Percentiles rank a stretch among this genome's conserved stretches.
phyloP scores from a whole-genome alignment of 768 basidiomycete genomes.

The Porpolomopsis calyptriformis region DNA sequence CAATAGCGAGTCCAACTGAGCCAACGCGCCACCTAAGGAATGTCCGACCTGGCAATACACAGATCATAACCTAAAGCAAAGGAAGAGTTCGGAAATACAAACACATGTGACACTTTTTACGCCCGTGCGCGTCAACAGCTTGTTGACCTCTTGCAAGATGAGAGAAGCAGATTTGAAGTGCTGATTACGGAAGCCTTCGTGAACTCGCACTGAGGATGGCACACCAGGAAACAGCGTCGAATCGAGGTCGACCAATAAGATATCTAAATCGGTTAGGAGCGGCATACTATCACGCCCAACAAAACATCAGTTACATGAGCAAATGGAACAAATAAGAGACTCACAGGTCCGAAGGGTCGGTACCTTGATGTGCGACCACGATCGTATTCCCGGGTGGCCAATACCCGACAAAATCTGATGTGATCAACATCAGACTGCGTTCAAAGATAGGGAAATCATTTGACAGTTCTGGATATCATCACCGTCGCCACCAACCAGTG shows the following conservation, averaged over 20 bases:
- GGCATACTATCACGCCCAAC: slow-evolving; percentile 20
- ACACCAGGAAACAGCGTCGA: slow-evolving; percentile 37
- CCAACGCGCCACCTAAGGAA: slow-evolving; percentile 36
- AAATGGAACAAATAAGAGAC: slow-evolving; percentile 4
- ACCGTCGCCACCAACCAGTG: slow-evolving; percentile 38
- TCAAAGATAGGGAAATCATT: slow-evolving; percentile 3
- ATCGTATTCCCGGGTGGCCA: slow-evolving; percentile 24
- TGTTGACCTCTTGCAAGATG: slow-evolving; percentile 32
- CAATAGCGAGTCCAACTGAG: slow-evolving; percentile 46
- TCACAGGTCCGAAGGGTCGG: slow-evolving; percentile 28
- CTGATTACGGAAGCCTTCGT: slow-evolving; percentile 33
- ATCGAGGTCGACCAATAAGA: slow-evolving; percentile 23
- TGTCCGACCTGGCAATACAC: background rate
- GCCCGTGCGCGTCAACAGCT: slow-evolving; percentile 23
- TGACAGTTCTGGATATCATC: slow-evolving; percentile 28
- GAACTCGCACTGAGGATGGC: slow-evolving; percentile 30
- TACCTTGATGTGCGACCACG: slow-evolving; percentile 36
- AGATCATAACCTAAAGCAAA: background rate
- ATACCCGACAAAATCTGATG: slow-evolving; percentile 21
- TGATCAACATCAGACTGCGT: background rate
- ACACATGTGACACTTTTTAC: slow-evolving; percentile 33
- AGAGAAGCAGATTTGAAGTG: slow-evolving; percentile 32
- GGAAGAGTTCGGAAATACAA: slow-evolving; percentile 31
- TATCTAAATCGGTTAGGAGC: slow-evolving; percentile 28
- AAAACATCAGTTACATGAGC: background rate